Conservation (phyloP, 2,329 filamentous ascomycete species). For the Fusarium verrucosum region DNA sequence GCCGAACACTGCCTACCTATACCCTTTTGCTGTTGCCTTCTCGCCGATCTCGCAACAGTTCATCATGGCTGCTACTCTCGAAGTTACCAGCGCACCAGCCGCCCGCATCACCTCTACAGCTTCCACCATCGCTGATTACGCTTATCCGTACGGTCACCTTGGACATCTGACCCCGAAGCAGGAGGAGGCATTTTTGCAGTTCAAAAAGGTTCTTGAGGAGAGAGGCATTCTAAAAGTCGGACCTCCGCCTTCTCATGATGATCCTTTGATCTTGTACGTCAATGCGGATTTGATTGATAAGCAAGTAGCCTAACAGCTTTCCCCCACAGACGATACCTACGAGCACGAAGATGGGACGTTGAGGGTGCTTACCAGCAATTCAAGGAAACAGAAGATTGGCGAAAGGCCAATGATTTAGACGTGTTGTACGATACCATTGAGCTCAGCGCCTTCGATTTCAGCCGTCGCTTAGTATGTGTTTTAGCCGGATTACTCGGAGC, state of each 20-base stretch:
- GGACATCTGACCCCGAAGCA: conserved; percentile 78
- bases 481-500: not conserved
- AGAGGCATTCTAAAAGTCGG: conserved; percentile 70
- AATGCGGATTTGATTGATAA: not conserved
- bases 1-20: not conserved
- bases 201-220: conserved; percentile 74
- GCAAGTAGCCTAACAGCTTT: conserved; percentile 20
- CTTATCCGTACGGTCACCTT: conserved; percentile 80
- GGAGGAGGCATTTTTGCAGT: conserved; percentile 71
- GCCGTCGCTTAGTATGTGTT: conserved; percentile 71
- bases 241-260: conserved; percentile 72
- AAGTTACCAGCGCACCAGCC: conserved; percentile 40
- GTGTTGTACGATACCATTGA: conserved; percentile 88
- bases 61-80: conserved; percentile 43
- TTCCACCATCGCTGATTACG: conserved; percentile 51
- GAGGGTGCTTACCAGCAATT: conserved; percentile 85
- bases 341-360: conserved; percentile 82
- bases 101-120: conserved; percentile 45
- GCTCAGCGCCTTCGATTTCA: conserved; percentile 82
- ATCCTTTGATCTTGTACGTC: conserved; percentile 74
- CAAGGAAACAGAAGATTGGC: conserved; percentile 88
- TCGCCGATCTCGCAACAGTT: conserved; percentile 15
- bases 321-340: conserved; percentile 77
- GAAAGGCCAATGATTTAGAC: conserved; percentile 79
- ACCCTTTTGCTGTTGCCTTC: not conserved